A percentile compares a stretch with the other conserved stretches of the same genome.
These are phyloP conservation scores for Pleurotus eryngii DNA, from an alignment of 768 basidiomycete genomes.

Conservation along the genomic window DNA sequence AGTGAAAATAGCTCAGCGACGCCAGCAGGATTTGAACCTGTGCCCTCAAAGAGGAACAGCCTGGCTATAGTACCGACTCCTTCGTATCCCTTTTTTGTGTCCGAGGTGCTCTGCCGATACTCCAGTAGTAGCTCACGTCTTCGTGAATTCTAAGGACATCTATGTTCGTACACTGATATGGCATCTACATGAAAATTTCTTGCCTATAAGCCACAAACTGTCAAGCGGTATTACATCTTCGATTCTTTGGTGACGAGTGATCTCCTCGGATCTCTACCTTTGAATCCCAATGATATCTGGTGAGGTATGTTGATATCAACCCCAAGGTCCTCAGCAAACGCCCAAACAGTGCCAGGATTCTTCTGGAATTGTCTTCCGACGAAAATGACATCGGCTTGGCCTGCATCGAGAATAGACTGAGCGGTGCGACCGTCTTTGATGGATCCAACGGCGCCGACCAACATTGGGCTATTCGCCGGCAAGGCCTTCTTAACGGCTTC, in stretches of 20 bases:
- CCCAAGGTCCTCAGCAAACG: constrained; percentile 55
- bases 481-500: constrained; percentile 45
- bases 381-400: constrained; percentile 56
- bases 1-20: constrained; percentile 29
- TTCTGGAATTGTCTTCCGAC: constrained; percentile 57
- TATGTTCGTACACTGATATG: too few species aligned
- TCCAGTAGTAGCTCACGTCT: too few species aligned
- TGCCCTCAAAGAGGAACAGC: constrained; percentile 70
- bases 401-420: constrained; percentile 53
- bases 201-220: too few species aligned
- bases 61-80: constrained; percentile 63
- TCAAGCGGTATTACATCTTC: background rate
- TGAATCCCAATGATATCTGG: constrained; percentile 56
- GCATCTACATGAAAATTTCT: too few species aligned
- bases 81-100: too few species aligned
- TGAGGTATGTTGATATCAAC: constrained; percentile 42
- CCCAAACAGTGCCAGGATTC: constrained; percentile 51
- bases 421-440: constrained; percentile 56
- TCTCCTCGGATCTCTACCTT: constrained; percentile 24
- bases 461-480: constrained; percentile 32
- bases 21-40: constrained; percentile 69
- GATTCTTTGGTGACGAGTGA: background rate
- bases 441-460: constrained; percentile 50
- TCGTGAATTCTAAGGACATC: too few species aligned
- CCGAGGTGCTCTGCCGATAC: too few species aligned